phyloP scores from a whole-genome alignment of 1,284 basidiomycete genomes.

The Anthracocystis walkeri region DNA sequence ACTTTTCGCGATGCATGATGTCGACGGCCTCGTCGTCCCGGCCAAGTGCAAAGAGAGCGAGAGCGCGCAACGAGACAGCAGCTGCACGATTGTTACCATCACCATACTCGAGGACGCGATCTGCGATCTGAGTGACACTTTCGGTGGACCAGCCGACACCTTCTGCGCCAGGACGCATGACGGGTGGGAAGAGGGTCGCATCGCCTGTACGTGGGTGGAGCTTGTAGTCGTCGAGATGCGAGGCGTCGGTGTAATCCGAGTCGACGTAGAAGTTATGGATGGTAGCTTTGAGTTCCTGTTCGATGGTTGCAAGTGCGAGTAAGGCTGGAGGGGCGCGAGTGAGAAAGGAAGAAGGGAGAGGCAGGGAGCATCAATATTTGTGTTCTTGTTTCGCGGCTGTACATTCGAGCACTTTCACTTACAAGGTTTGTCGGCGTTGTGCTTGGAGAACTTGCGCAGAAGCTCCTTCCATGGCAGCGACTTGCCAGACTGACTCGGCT shows the following conservation, averaged over 20 bases:
- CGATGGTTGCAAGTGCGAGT: constrained; percentile 40
- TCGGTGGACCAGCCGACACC: constrained; percentile 58
- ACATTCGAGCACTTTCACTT: constrained; percentile 14
- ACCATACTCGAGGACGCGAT: constrained; percentile 48
- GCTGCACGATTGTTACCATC: constrained; percentile 30
- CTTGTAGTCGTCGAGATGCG: constrained; percentile 53
- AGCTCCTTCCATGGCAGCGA: constrained; percentile 64
- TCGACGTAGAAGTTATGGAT: constrained; percentile 43
- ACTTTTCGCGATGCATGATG: constrained; percentile 57
- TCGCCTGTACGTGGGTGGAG: constrained; percentile 29
- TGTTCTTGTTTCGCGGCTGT: neutral
- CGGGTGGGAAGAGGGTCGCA: constrained; percentile 55
- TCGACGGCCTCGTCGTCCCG: constrained; percentile 61
- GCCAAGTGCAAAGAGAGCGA: constrained; percentile 61
- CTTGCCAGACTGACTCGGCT: constrained; percentile 35
- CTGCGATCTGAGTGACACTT: constrained; percentile 35
- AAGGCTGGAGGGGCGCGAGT: constrained; percentile 19
- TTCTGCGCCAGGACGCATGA: constrained; percentile 33
- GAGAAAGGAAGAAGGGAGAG: neutral
- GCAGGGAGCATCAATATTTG: neutral
- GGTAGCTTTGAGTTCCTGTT: constrained; percentile 53
- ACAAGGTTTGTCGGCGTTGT: constrained; percentile 63
- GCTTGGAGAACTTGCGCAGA: constrained; percentile 68
- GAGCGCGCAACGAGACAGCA: constrained; percentile 50
- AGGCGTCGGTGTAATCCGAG: constrained; percentile 53